Evolutionary conservation across 1,284 basidiomycete genomes (phyloP).

Genomic region (Naganishia liquefaciens): DNA sequence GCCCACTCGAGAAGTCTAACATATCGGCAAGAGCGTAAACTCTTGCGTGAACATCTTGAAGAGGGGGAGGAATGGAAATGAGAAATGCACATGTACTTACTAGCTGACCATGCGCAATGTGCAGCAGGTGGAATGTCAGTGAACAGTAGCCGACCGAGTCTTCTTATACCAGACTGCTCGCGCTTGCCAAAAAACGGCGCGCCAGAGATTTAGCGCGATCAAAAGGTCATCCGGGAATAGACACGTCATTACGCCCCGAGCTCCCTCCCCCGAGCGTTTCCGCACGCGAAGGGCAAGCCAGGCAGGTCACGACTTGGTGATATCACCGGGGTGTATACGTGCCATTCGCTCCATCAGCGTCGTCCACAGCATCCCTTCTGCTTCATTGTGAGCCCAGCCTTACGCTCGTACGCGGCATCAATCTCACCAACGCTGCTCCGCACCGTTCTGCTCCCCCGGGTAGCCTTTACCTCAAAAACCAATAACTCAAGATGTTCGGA

Average conservation of each 20-base stretch:
- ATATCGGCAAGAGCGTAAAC: constrained; percentile 29
- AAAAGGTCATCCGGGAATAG: background rate
- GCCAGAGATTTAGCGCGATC: constrained; percentile 16
- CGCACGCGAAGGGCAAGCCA: constrained; percentile 1
- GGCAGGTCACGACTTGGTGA: background rate
- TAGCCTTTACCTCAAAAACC: constrained; percentile 10
- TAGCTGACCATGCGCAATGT: background rate
- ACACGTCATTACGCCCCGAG: constrained; percentile 11
- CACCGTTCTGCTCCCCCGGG: background rate
- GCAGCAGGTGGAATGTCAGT: constrained; percentile 4
- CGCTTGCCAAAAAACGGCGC: constrained; percentile 13
- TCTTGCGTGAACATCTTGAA: constrained; percentile 27
- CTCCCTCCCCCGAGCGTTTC: constrained; percentile 10
- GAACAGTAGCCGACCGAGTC: background rate
- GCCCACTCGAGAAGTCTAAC: constrained; percentile 33
- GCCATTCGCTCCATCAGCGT: no score
- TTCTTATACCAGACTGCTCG: constrained; percentile 10
- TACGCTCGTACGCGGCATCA: background rate
- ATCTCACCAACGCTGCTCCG: background rate
- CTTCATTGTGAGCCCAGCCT: background rate
- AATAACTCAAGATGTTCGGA: constrained; percentile 46
- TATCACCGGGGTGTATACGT: constrained; percentile 2
- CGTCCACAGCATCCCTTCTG: background rate
- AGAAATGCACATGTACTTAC: background rate
- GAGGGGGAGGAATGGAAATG: constrained; percentile 1